Conservation (phyloP, 805 yeast species). For the Trichomonascus vanleenenianus region DNA sequence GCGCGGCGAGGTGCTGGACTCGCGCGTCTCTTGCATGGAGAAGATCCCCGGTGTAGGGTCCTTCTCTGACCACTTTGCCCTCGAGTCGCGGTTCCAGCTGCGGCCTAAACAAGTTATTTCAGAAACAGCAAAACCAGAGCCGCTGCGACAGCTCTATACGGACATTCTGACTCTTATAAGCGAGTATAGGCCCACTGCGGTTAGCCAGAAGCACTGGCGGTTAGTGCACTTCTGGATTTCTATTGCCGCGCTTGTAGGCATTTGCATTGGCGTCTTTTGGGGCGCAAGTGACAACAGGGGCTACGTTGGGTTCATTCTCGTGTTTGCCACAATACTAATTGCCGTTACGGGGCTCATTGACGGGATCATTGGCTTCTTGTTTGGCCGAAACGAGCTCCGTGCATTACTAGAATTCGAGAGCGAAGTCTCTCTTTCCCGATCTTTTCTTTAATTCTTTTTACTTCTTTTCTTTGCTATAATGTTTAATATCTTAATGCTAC, state of each 20-base stretch:
- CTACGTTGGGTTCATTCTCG: constrained; percentile 64
- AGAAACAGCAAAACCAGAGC: background rate
- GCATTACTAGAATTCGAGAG: constrained; percentile 66
- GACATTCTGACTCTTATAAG: constrained; percentile 43
- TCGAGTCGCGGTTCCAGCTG: constrained; percentile 16
- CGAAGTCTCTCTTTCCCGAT: constrained; percentile 44
- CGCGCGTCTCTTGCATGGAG: constrained; percentile 70
- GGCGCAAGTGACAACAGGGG: constrained; percentile 43
- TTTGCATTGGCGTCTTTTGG: constrained; percentile 51
- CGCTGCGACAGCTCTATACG: constrained; percentile 29
- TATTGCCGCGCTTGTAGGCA: constrained; percentile 41
- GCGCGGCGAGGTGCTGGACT: constrained; percentile 46
- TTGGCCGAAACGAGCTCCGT: constrained; percentile 73
- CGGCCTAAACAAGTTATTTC: background rate
- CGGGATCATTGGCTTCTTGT: constrained; percentile 70
- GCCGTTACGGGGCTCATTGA: constrained; percentile 62
- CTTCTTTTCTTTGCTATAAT: background rate
- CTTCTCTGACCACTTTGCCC: constrained; percentile 88
- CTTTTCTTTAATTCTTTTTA: constrained; percentile 22
- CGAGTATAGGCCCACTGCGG: constrained; percentile 44
- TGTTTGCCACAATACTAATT: constrained; percentile 46
- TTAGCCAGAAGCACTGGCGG: constrained; percentile 60
- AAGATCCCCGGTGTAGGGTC: constrained; percentile 60
- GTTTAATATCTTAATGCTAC: background rate
- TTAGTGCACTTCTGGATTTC: constrained; percentile 55